These are phyloP conservation scores for Solanum boliviense DNA, from an alignment of 257 asterid species.

Conservation along the genomic window DNA sequence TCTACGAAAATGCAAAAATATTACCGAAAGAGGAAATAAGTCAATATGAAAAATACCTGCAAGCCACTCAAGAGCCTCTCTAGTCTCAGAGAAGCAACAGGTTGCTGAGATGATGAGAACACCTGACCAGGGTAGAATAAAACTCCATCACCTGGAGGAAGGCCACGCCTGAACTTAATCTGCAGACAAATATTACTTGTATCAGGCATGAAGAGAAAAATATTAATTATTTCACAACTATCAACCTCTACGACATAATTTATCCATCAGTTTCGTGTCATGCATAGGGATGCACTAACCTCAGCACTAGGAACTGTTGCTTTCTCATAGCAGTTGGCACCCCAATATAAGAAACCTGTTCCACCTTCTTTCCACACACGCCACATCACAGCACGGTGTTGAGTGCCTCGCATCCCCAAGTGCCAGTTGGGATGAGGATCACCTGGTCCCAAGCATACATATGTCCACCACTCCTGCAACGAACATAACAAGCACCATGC, in stretches of 20 bases:
- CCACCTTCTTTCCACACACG: constrained; percentile 99
- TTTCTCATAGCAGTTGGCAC: constrained; percentile 98
- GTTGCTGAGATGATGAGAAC: constrained; percentile 79
- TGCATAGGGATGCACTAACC: constrained; percentile 30
- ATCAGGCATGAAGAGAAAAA: background rate
- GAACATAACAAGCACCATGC: background rate
- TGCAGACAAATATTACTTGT: constrained; percentile 16
- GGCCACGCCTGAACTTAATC: constrained; percentile 93
- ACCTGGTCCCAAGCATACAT: constrained; percentile 95
- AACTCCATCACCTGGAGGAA: constrained; percentile 99
- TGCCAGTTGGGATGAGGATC: constrained; percentile 99
- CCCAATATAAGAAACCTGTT: constrained; percentile 96
- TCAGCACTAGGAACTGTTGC: constrained; percentile 90
- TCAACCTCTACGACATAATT: background rate
- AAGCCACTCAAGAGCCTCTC: constrained; percentile 94
- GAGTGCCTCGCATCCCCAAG: constrained; percentile 98
- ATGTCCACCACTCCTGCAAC: constrained; percentile 98
- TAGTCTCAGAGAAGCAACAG: constrained; percentile 84
- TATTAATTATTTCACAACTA: background rate
- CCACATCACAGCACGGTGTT: constrained; percentile 98
- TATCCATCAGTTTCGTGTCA: background rate
- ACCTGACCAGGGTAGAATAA: constrained; percentile 94
- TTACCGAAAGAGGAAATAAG: background rate
- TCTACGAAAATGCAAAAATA: background rate
- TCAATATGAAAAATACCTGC: constrained; percentile 45